Base-by-base conservation (phyloP, 202 grass and related monocot species). In the Setaria viridis region DNA sequence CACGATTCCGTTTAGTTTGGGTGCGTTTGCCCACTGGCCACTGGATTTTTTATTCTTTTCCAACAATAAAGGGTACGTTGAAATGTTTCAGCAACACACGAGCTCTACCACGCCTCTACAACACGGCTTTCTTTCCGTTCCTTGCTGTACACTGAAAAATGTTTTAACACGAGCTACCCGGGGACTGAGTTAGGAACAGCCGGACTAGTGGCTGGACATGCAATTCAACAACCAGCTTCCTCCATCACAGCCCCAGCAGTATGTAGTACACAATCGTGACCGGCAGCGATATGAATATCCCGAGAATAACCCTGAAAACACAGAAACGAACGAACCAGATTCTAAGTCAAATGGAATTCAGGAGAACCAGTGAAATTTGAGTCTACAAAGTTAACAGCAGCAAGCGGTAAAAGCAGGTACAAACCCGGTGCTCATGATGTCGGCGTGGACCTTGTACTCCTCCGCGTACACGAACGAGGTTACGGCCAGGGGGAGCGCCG, bases 371-470 rank as follows among this genome's bases (percentile, higher is more conserved):
- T 47, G 49, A 37, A 74, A 51, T n/a, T 59, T 6, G 39, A n/a
- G 0, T 5, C 43, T 37, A 14, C 47, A 7, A 39, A 53, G 8
- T 71, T 16, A 11, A 74, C 8, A 3, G 13, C 46, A 34, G 46
- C 3, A 80, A 82, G 7, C 11, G 68, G 76, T 54, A 9, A 3
- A 56, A 59, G 25, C 25, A 37, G 62, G 73, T 70, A 84, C 42
- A 47, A 72, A 98, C 95, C 93, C 93, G 46, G 95, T 95, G 88
- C 95, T 98, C 95, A 98, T 98, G 88, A 98, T 95, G 66, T 98
- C 93, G 7, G 95, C 74, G 56, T 98, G 95, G n/a, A 95, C 84
- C 49, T 92, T 91, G 55, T 98, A 98, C 64, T 95, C 96, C 74
- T 95, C 90, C 11, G 91, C 93, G 62, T 98, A 98, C 84, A 98